Evolutionary conservation across 208 protist genomes (phyloP).

Genomic region (Acanthamoeba sp.): DNA sequence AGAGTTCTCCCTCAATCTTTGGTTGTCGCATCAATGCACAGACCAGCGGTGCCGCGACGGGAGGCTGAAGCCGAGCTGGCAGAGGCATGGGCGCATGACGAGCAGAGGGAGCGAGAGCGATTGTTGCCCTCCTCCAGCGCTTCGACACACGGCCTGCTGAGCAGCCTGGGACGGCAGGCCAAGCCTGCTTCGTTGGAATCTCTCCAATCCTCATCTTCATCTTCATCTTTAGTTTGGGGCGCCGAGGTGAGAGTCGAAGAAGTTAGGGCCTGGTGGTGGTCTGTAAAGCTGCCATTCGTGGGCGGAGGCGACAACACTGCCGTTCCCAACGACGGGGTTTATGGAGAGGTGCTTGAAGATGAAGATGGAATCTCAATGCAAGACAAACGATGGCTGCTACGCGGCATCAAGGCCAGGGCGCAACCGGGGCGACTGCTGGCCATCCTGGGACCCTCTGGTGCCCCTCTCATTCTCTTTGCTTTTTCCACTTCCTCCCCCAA

Average conservation of each 20-base stretch:
- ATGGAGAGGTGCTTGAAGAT: neutral
- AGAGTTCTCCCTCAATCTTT: too few species aligned
- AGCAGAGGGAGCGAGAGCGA: slow-evolving; percentile 8
- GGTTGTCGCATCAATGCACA: too few species aligned
- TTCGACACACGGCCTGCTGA: neutral
- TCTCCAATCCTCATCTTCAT: neutral
- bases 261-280: neutral
- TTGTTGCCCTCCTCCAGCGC: neutral
- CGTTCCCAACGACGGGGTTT: neutral
- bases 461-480: too few species aligned
- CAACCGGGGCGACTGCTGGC: slow-evolving; percentile 72
- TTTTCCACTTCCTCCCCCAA: neutral
- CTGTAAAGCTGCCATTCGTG: neutral
- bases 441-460: slow-evolving; percentile 77
- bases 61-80: neutral
- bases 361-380: neutral
- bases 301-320: neutral
- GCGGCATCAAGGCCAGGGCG: neutral
- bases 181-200: neutral
- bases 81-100: neutral
- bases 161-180: neutral
- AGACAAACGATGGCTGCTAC: neutral
- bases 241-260: neutral
- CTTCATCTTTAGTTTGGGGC: neutral
- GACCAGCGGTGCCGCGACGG: too few species aligned